Evolutionary conservation across 169 alveolate species (phyloP).

Genomic region (Babesia bigemina): DNA sequence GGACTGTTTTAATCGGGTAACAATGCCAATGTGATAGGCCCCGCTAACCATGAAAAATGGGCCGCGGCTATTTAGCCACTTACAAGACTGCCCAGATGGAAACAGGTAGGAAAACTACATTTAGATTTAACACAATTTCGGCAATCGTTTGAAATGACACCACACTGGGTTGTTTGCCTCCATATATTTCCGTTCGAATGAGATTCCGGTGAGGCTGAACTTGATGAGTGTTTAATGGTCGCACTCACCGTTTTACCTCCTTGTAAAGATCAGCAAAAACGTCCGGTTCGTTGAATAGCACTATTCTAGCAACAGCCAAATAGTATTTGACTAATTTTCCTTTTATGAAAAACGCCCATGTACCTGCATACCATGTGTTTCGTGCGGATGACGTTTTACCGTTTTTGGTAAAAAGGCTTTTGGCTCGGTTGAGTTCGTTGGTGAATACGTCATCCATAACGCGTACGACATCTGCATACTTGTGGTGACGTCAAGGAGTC

Average conservation of each 20-base stretch:
- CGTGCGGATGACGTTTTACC: not conserved
- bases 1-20: too few relatives aligned
- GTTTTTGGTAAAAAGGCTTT: constrained; percentile 8
- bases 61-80: too few relatives aligned
- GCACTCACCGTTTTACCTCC: constrained; percentile 11
- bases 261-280: not conserved
- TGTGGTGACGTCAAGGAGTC: not conserved
- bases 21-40: too few relatives aligned
- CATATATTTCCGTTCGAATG: constrained; percentile 17
- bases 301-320: constrained; percentile 14
- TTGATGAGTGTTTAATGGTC: not conserved
- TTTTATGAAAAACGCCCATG: constrained; percentile 9
- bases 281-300: constrained; percentile 1
- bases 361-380: not conserved
- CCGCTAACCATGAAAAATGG: too few relatives aligned
- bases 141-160: constrained; percentile 23
- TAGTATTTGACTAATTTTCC: constrained; percentile 3
- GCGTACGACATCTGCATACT: not conserved
- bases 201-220: constrained; percentile 20
- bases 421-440: constrained; percentile 15
- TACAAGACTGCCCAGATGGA: too few relatives aligned
- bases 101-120: too few relatives aligned
- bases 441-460: constrained; percentile 13
- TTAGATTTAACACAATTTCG: too few relatives aligned
- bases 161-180: constrained; percentile 30